Conservation (phyloP, 768 basidiomycete genomes). For the Suillus fuscotomentosus region DNA sequence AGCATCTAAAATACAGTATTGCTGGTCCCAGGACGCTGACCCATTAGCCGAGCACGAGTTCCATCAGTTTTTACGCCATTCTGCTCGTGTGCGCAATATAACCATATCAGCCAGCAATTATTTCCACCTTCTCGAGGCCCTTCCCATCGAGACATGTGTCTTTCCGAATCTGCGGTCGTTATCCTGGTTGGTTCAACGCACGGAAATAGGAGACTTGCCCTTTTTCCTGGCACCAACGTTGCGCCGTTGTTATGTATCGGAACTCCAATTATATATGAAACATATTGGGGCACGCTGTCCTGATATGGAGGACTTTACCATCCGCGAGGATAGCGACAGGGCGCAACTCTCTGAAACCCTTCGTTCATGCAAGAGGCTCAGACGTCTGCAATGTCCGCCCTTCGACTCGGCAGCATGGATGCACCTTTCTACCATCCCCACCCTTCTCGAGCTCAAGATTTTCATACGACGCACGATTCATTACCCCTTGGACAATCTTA, state of each 20-base stretch:
- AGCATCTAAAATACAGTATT: neutral
- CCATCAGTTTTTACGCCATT: neutral
- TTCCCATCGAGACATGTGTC: neutral
- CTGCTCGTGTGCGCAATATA: neutral
- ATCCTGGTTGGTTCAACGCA: neutral
- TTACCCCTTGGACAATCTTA: neutral
- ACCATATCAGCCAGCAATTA: neutral
- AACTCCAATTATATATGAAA: neutral
- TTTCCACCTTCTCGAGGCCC: neutral
- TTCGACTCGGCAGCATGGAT: neutral
- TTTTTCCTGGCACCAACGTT: neutral
- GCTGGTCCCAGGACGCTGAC: neutral
- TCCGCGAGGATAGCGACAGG: neutral
- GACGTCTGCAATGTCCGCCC: neutral
- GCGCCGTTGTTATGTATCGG: neutral
- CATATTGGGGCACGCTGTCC: neutral
- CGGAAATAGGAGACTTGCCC: neutral
- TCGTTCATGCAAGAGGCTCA: neutral
- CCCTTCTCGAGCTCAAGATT: neutral
- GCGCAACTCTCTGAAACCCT: neutral
- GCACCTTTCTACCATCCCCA: neutral
- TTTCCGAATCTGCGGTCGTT: neutral
- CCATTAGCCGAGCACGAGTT: neutral
- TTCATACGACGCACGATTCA: neutral
- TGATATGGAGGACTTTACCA: neutral